A percentile compares a stretch with the other conserved stretches of the same genome.
These are phyloP conservation scores for Diaporthe eres DNA, from an alignment of 2,329 filamentous ascomycete genomes.

Conservation along the genomic window DNA sequence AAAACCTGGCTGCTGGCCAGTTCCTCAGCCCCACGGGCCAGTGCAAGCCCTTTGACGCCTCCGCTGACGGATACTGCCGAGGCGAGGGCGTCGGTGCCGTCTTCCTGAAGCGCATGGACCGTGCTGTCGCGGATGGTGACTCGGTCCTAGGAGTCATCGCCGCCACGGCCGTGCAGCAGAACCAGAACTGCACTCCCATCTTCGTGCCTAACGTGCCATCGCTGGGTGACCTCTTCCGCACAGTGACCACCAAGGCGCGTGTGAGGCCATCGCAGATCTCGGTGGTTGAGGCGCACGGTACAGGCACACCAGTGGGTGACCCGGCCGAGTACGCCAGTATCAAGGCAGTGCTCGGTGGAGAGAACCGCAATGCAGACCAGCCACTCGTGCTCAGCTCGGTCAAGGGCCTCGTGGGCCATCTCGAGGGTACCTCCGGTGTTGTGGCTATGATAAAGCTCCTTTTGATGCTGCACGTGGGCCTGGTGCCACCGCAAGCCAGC, in stretches of 20 bases:
- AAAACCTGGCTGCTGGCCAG: constrained; percentile 48
- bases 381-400: constrained; percentile 19
- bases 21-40: constrained; percentile 51
- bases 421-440: constrained; percentile 29
- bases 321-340: constrained; percentile 51
- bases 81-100: constrained; percentile 62
- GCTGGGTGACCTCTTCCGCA: constrained; percentile 48
- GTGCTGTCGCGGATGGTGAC: constrained; percentile 63
- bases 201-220: constrained; percentile 44
- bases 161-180: constrained; percentile 56
- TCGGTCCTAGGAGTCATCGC: constrained; percentile 57
- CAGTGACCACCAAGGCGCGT: constrained; percentile 47
- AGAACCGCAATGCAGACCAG: background rate
- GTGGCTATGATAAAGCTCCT: constrained; percentile 51
- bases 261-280: constrained; percentile 46
- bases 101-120: constrained; percentile 61
- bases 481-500: constrained; percentile 53
- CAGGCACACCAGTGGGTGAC: constrained; percentile 58
- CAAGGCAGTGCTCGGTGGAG: constrained; percentile 49
- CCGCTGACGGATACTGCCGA: constrained; percentile 64
- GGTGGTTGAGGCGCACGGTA: constrained; percentile 58
- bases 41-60: constrained; percentile 51
- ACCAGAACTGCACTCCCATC: constrained; percentile 53
- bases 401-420: constrained; percentile 34
- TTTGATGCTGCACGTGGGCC: constrained; percentile 46